Base-by-base conservation (phyloP, 2,329 filamentous ascomycete genomes). In the Verticillium dahliae region DNA sequence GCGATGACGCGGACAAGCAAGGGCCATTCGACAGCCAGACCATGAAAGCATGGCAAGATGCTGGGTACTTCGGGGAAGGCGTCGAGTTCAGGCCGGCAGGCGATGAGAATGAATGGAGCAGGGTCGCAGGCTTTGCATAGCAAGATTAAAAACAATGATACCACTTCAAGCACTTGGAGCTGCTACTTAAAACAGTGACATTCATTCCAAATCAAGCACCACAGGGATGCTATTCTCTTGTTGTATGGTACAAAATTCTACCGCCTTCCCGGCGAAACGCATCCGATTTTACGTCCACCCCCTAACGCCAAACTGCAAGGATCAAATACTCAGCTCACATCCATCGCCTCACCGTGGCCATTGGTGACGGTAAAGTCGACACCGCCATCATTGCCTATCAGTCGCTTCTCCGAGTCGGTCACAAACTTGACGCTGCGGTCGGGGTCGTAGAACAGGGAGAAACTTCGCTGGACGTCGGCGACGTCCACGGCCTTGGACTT, bases 401-500 rank as follows among this genome's bases (percentile, higher is more conserved):
- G 87, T 50, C 93, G 86, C 80, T 93, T 94, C 80, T 98, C 95
- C 63, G 90, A 96, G 66, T 96, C 90, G 62, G 84, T 78, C 55
- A 99, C 92, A 70, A 98, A 97, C 76, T 91, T 91, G 69, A 96
- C 90, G 75, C 93, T 97, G 68, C 95, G 85, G 57, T 80, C 80
- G 1, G 93, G 89, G 74, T 99, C 95, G 77, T 94, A 97, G 79
- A 99, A 99, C 57, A 99, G 85, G 71, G 89, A 84, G 81, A 94
- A 99, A 77, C 92, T 96, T 68, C 94, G 87, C 80, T 97, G 90
- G 13, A 99, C 93, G 71, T 99, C 95, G 61, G 91, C 87, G 62
- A 97, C 84, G 62, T 84, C 86, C 57, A 99, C 91, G 70, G 94
- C 89, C 75, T 91, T 91, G 15, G 90, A 89, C 71, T 88, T 90